Evolutionary conservation across 2,329 filamentous ascomycete genomes (phyloP), one percentile per base, ranked within the genome.

Genomic region (Aurifilum marmelostoma): DNA sequence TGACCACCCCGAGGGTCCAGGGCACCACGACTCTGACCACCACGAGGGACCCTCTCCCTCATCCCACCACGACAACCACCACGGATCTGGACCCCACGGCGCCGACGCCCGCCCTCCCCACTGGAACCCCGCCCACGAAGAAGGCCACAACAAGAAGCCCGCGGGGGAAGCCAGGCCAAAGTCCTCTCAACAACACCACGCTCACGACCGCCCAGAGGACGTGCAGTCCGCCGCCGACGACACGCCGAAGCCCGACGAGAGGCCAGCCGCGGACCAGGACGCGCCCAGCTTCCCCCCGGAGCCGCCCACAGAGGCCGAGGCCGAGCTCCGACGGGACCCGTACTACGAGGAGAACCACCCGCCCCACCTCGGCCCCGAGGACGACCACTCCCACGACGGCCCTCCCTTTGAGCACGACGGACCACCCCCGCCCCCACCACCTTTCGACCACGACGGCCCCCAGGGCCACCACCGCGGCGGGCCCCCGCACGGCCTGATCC

Each of bases 271-370:
- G 2, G 52, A 52, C n/a, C 27, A 66, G 24, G 24, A n/a, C 24
- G 56, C 43, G 8, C 43, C 43, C 24, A 41, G 56, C 39, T 12
- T 29, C 18, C 4, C 39, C 37, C 67, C 69, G 5, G 21, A 71
- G 5, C 12, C 24, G 66, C 68, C 66, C 2, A 43, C 61, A 37
- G 67, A 71, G 61, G 24, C 67, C 54, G 67, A 71, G 61, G 24
- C 67, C 54, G 69, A 71, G 56, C 69, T 71, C 16, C 69, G 69
- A 6, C 41, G 67, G n/a, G 63, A 58, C 21, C 34, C 29, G 24
- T 64, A 69, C 21, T 62, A 67, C 56, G 50, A 56, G 14, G 50
- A 63, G 18, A 37, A 60, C 50, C 66, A 58, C 47, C 41, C 43
- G 14, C 34, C 52, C 29, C 65, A 63, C n/a, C 32, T 6, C 14